These are phyloP conservation scores for Mycena indigotica DNA, from an alignment of 768 basidiomycete species.

Conservation along the genomic window DNA sequence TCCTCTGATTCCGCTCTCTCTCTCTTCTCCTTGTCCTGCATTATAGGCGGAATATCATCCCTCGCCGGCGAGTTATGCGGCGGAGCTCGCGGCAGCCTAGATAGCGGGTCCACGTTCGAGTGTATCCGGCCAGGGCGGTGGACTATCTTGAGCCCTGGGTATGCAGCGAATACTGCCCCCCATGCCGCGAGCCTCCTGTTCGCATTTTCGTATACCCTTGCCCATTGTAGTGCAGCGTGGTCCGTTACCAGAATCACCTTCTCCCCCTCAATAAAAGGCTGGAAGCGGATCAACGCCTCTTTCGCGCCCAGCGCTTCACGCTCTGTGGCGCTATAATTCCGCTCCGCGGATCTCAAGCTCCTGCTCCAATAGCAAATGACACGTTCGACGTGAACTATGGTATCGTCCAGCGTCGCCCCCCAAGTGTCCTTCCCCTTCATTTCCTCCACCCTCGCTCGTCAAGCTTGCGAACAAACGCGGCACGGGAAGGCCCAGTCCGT, in stretches of 20 bases:
- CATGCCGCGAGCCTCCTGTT: slow-evolving; percentile 29
- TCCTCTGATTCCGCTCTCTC: background rate
- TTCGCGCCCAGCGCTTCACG: slow-evolving; percentile 31
- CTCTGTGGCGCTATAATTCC: slow-evolving; percentile 35
- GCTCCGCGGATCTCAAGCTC: slow-evolving; percentile 27
- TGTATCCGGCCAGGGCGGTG: slow-evolving; percentile 32
- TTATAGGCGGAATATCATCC: background rate
- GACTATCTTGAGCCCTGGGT: slow-evolving; percentile 32
- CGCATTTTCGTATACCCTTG: slow-evolving; percentile 21
- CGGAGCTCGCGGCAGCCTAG: slow-evolving; percentile 28
- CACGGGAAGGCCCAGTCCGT: slow-evolving; percentile 15
- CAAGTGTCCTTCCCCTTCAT: slow-evolving; percentile 17
- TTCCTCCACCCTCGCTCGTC: slow-evolving; percentile 21
- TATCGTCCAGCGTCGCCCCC: slow-evolving; percentile 26
- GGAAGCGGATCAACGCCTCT: background rate
- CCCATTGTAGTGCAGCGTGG: slow-evolving; percentile 27
- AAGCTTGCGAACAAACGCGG: slow-evolving; percentile 25
- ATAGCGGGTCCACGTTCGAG: slow-evolving; percentile 43
- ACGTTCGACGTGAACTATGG: slow-evolving; percentile 29
- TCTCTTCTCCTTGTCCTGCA: background rate
- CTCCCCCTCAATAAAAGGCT: slow-evolving; percentile 31
- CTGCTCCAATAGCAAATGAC: slow-evolving; percentile 34
- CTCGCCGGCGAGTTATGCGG: background rate
- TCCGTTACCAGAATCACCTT: slow-evolving; percentile 25
- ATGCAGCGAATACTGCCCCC: slow-evolving; percentile 37